These are phyloP conservation scores for Pholiota microspora DNA, from an alignment of 768 basidiomycete species.

Conservation along the genomic window DNA sequence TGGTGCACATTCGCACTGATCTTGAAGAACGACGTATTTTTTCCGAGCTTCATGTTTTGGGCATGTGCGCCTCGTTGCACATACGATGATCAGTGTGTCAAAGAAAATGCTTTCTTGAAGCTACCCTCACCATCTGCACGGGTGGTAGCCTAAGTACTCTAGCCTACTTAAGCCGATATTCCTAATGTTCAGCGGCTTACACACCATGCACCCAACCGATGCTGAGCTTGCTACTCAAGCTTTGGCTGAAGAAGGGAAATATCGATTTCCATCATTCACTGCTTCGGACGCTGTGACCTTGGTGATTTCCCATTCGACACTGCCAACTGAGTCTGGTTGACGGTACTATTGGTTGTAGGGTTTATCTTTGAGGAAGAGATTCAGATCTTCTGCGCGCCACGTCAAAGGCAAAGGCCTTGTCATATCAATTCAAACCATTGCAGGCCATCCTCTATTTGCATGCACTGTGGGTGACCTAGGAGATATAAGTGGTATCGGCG, in stretches of 20 bases:
- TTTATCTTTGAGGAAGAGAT: constrained; percentile 81
- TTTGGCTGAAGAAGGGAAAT: constrained; percentile 64
- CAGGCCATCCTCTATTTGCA: constrained; percentile 75
- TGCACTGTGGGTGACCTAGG: constrained; percentile 85
- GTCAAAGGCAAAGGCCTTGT: constrained; percentile 78
- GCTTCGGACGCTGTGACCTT: constrained; percentile 80
- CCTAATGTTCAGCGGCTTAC: constrained; percentile 62
- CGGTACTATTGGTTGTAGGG: constrained; percentile 31
- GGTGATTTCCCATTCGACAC: constrained; percentile 26
- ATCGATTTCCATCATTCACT: constrained; percentile 72
- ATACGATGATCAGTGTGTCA: background rate
- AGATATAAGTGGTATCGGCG: constrained; percentile 59
- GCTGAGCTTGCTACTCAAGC: constrained; percentile 72
- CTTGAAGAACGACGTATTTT: no score
- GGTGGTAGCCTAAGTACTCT: background rate
- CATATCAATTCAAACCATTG: constrained; percentile 76
- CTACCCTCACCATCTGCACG: background rate
- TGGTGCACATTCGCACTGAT: no score
- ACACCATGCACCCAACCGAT: constrained; percentile 62
- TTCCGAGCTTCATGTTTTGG: background rate
- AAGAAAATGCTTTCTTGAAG: background rate
- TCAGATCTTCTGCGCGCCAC: constrained; percentile 69
- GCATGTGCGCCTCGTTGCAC: constrained; percentile 13
- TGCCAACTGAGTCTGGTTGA: background rate
- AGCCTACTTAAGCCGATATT: background rate